Evolutionary conservation across 768 basidiomycete genomes (phyloP).

Genomic region (Rhodotorula kratochvilovae): DNA sequence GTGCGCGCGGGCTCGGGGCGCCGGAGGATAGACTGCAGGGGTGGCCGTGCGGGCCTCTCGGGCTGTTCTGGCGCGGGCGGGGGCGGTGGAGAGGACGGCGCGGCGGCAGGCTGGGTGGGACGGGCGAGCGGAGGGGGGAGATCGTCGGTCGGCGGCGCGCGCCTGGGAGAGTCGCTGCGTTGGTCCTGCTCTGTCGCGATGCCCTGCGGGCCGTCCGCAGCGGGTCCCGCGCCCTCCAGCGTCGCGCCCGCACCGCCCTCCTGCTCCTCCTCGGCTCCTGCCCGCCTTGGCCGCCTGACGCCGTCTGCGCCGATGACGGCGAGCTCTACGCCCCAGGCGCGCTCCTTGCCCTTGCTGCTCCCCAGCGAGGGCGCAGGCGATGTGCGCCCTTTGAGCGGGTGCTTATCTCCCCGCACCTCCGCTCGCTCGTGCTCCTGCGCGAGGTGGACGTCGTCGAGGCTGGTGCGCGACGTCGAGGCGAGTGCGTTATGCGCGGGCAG

Average conservation of each 20-base stretch:
- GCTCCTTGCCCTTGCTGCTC: background rate
- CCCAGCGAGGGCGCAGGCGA: background rate
- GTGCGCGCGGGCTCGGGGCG: background rate
- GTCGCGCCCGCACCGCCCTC: too few relatives aligned
- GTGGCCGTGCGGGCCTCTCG: background rate
- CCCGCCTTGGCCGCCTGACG: too few relatives aligned
- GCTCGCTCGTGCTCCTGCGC: background rate
- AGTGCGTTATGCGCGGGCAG: background rate
- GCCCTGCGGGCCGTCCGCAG: background rate
- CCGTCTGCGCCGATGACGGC: background rate
- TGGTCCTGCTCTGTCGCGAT: background rate
- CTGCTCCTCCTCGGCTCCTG: background rate
- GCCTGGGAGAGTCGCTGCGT: too few relatives aligned
- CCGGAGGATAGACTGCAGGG: constrained; percentile 12
- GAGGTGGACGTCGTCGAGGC: background rate
- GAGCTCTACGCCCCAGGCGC: constrained; percentile 5
- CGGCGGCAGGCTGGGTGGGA: background rate
- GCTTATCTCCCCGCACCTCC: background rate
- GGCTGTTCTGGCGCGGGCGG: background rate
- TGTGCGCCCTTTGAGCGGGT: background rate
- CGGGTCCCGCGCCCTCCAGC: background rate
- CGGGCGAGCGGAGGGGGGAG: too few relatives aligned
- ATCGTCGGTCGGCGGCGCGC: background rate
- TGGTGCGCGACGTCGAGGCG: background rate
- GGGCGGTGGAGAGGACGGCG: background rate